These are phyloP conservation scores for Schizothecium vesticola DNA, from an alignment of 495 filamentous ascomycete genomes.

Conservation along the genomic window DNA sequence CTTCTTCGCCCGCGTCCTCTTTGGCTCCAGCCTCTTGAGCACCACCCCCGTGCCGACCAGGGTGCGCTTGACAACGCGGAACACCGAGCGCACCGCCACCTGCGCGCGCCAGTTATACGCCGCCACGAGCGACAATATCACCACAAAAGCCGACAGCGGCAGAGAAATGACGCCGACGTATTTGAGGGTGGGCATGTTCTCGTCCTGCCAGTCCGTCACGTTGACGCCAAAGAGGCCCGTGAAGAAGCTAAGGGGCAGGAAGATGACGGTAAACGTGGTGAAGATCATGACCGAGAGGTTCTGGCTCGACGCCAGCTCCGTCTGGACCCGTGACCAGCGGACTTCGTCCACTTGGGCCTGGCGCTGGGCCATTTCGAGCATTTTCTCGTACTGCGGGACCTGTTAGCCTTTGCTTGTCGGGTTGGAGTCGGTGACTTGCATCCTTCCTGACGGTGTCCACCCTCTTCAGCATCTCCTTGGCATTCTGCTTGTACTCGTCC, in stretches of 20 bases:
- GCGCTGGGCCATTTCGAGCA: conserved; percentile 63
- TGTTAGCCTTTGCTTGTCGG: not conserved
- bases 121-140: conserved; percentile 34
- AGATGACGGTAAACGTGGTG: conserved; percentile 63
- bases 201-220: conserved; percentile 56
- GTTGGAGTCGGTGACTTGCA: conserved; percentile 18
- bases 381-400: conserved; percentile 50
- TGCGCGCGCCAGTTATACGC: conserved; percentile 41
- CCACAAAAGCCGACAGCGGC: conserved; percentile 34
- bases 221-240: conserved; percentile 65
- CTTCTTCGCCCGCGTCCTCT: conserved; percentile 21
- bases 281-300: conserved; percentile 64
- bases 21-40: conserved; percentile 25
- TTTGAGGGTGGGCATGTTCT: conserved; percentile 30
- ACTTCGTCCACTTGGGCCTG: conserved; percentile 66
- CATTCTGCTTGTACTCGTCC: conserved; percentile 51
- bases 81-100: conserved; percentile 24
- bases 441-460: conserved; percentile 42
- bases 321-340: conserved; percentile 57
- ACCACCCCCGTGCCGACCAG: conserved; percentile 12
- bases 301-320: conserved; percentile 58
- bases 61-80: conserved; percentile 10
- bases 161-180: conserved; percentile 39
- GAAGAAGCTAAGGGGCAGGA: conserved; percentile 62
- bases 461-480: conserved; percentile 55